Percentiles rank a stretch among this genome's conserved stretches.
These are phyloP conservation scores for Alternaria novae-zelandiae DNA, from an alignment of 2,329 filamentous ascomycete genomes.

Conservation along the genomic window DNA sequence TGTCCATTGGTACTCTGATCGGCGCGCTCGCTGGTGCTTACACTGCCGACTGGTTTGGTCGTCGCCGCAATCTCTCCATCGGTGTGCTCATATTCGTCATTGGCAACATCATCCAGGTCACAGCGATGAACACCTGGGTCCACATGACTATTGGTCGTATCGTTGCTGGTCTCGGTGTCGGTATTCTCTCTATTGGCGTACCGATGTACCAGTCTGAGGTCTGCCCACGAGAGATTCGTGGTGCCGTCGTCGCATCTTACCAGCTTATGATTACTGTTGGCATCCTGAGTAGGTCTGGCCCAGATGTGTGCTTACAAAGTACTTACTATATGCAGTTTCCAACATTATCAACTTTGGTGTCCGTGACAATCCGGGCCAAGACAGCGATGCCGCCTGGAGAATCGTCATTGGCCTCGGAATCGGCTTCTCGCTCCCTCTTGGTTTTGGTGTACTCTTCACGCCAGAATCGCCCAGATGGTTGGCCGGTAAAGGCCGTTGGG, in stretches of 20 bases:
- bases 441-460: constrained; percentile 38
- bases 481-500: constrained; percentile 56
- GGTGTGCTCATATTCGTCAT: constrained; percentile 53
- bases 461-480: constrained; percentile 52
- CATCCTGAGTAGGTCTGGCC: constrained; percentile 33
- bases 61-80: constrained; percentile 56
- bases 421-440: constrained; percentile 39
- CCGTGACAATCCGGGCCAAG: constrained; percentile 45
- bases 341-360: constrained; percentile 51
- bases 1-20: constrained; percentile 51
- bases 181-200: constrained; percentile 61
- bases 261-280: constrained; percentile 56
- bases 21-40: constrained; percentile 52
- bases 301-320: neutral
- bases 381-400: constrained; percentile 45
- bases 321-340: constrained; percentile 21
- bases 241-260: constrained; percentile 63
- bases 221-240: constrained; percentile 67
- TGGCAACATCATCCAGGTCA: constrained; percentile 54
- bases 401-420: constrained; percentile 45
- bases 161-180: constrained; percentile 53
- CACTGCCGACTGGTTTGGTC: constrained; percentile 62
- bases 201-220: constrained; percentile 73
- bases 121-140: constrained; percentile 49
- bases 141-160: constrained; percentile 57